These are phyloP conservation scores for Geotrichum ghanense DNA, from an alignment of 805 yeast species.

Conservation along the genomic window DNA sequence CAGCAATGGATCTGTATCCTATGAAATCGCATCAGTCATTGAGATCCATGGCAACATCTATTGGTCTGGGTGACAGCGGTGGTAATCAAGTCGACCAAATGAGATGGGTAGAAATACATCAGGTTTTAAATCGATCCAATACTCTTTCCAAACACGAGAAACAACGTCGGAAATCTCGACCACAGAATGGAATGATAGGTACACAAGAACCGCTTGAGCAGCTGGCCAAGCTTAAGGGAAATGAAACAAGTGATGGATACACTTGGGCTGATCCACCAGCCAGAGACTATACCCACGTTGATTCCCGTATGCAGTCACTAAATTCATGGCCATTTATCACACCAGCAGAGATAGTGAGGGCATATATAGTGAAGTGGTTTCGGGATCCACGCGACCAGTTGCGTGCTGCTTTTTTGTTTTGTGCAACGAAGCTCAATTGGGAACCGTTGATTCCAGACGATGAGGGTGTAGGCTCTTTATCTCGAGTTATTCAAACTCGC, in stretches of 20 bases:
- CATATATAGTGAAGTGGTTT: slow-evolving; percentile 42
- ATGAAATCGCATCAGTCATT: neutral
- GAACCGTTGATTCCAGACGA: slow-evolving; percentile 24
- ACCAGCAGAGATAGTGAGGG: slow-evolving; percentile 42
- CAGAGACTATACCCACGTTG: slow-evolving; percentile 19
- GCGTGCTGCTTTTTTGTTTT: slow-evolving; percentile 54
- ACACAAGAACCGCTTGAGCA: slow-evolving; percentile 44
- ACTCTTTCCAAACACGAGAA: slow-evolving; percentile 60
- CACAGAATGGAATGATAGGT: slow-evolving; percentile 46
- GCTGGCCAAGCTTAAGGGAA: slow-evolving; percentile 14
- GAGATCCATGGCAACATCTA: neutral
- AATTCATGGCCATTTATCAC: slow-evolving; percentile 32
- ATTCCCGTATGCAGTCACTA: slow-evolving; percentile 21
- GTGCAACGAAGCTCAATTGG: slow-evolving; percentile 47
- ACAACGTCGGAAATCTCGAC: slow-evolving; percentile 45
- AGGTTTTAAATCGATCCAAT: slow-evolving; percentile 62
- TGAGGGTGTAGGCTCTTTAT: slow-evolving; percentile 14
- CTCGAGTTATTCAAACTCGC: slow-evolving; percentile 29
- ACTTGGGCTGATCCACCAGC: slow-evolving; percentile 9
- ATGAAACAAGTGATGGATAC: slow-evolving; percentile 17
- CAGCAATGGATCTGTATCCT: slow-evolving; percentile 2
- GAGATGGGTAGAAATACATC: slow-evolving; percentile 41
- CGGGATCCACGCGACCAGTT: slow-evolving; percentile 43
- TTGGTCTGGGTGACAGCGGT: neutral
- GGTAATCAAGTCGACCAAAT: slow-evolving; percentile 4